Evolutionary conservation across 495 filamentous ascomycete genomes (phyloP).

Genomic region (Darksidea phi): DNA sequence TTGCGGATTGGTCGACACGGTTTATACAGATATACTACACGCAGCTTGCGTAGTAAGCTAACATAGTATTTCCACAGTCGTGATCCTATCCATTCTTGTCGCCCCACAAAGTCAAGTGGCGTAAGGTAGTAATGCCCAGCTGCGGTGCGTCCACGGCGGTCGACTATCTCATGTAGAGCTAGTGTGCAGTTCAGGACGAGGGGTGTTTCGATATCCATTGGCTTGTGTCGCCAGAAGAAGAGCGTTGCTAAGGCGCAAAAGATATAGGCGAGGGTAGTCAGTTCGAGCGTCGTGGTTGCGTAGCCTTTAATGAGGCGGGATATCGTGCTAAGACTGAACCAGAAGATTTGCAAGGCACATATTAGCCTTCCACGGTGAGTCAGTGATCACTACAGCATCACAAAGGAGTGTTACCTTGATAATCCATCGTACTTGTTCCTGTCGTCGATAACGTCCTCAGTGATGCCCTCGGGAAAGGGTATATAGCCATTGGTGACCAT

Average conservation of each 20-base stretch:
- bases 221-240: conserved; percentile 41
- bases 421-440: conserved; percentile 41
- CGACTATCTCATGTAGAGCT: conserved; percentile 28
- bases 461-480: conserved; percentile 21
- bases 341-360: conserved; percentile 34
- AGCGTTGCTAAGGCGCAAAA: conserved; percentile 28
- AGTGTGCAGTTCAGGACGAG: conserved; percentile 14
- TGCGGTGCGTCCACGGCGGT: conserved; percentile 29
- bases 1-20: neutral
- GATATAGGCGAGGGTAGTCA: conserved; percentile 37
- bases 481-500: conserved; percentile 35
- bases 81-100: conserved; percentile 20
- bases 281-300: conserved; percentile 35
- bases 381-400: neutral
- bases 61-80: conserved; percentile 18
- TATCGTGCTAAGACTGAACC: conserved; percentile 35
- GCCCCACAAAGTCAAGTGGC: conserved; percentile 38
- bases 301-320: conserved; percentile 29
- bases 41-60: conserved; percentile 13
- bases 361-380: conserved; percentile 22
- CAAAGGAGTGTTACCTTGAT: conserved; percentile 9
- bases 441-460: conserved; percentile 30
- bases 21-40: neutral
- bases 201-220: conserved; percentile 28
- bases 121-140: conserved; percentile 31